phyloP scores from a whole-genome alignment of 2,329 filamentous ascomycete genomes.

The Stenocarpella maydis region DNA sequence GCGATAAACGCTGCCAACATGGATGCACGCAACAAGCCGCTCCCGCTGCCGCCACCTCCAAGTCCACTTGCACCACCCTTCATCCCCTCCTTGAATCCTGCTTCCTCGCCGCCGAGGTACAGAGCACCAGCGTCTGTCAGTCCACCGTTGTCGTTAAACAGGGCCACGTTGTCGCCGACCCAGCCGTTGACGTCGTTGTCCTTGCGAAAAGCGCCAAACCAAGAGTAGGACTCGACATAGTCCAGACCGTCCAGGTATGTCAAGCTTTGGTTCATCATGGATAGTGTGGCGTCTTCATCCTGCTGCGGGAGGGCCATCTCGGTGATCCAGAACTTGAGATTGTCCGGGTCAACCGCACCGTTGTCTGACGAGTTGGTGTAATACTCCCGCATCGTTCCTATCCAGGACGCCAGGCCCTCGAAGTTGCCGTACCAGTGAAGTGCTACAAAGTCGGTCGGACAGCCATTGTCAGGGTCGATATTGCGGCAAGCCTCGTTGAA shows the following conservation, averaged over 20 bases:
- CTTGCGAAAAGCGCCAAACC: slow-evolving; percentile 51
- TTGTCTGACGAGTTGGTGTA: slow-evolving; percentile 40
- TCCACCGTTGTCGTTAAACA: slow-evolving; percentile 48
- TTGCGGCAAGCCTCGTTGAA: slow-evolving; percentile 52
- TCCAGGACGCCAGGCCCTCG: slow-evolving; percentile 46
- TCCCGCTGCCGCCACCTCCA: not conserved
- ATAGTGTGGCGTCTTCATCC: slow-evolving; percentile 45
- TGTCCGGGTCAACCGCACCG: slow-evolving; percentile 36
- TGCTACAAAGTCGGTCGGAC: slow-evolving; percentile 51
- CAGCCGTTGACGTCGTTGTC: slow-evolving; percentile 49
- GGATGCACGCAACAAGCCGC: slow-evolving; percentile 11
- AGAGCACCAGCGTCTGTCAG: slow-evolving; percentile 49
- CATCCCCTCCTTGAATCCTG: slow-evolving; percentile 48
- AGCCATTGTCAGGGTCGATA: slow-evolving; percentile 46
- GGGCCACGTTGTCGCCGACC: slow-evolving; percentile 49
- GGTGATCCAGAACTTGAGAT: slow-evolving; percentile 48
- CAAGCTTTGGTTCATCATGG: slow-evolving; percentile 52
- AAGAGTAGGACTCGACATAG: slow-evolving; percentile 49
- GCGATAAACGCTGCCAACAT: not conserved
- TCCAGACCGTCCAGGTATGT: slow-evolving; percentile 45
- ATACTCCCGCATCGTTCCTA: slow-evolving; percentile 46
- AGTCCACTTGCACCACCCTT: slow-evolving; percentile 29
- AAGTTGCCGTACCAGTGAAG: slow-evolving; percentile 53
- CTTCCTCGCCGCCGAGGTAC: slow-evolving; percentile 50
- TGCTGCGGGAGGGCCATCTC: slow-evolving; percentile 50